phyloP scores from a whole-genome alignment of 2,329 filamentous ascomycete species.

The Microcera coccophila region DNA sequence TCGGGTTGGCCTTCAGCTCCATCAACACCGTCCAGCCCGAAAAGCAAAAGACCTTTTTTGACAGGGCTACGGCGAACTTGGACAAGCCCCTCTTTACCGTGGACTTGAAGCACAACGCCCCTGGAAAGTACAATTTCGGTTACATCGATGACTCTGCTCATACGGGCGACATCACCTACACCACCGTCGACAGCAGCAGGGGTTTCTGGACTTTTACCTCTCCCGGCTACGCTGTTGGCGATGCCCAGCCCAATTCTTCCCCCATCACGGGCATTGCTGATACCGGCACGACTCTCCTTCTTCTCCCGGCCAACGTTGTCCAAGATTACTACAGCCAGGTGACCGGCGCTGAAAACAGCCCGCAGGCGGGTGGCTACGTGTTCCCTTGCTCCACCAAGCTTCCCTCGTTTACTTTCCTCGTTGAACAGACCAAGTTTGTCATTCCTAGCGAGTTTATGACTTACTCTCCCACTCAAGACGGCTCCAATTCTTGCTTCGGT shows the following conservation, averaged over 20 bases:
- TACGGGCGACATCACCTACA: conserved; percentile 57
- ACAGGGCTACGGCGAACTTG: conserved; percentile 26
- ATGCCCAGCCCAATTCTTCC: conserved; percentile 29
- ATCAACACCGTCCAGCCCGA: conserved; percentile 42
- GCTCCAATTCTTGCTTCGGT: conserved; percentile 63
- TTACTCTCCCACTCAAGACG: conserved; percentile 43
- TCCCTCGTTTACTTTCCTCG: conserved; percentile 51
- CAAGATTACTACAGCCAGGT: conserved; percentile 48
- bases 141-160: conserved; percentile 62
- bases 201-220: conserved; percentile 61
- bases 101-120: conserved; percentile 52
- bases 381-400: conserved; percentile 45
- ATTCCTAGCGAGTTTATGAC: conserved; percentile 54
- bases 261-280: conserved; percentile 47
- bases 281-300: conserved; percentile 61
- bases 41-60: conserved; percentile 42
- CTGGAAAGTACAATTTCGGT: conserved; percentile 71
- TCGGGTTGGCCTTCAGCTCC: conserved; percentile 42
- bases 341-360: conserved; percentile 38
- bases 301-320: conserved; percentile 52
- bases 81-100: conserved; percentile 58
- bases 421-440: conserved; percentile 55
- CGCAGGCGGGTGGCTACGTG: conserved; percentile 40
- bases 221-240: conserved; percentile 18
- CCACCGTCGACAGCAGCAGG: conserved; percentile 54